phyloP scores from a whole-genome alignment of 2,329 filamentous ascomycete species.

The Venturia aucupariae region DNA sequence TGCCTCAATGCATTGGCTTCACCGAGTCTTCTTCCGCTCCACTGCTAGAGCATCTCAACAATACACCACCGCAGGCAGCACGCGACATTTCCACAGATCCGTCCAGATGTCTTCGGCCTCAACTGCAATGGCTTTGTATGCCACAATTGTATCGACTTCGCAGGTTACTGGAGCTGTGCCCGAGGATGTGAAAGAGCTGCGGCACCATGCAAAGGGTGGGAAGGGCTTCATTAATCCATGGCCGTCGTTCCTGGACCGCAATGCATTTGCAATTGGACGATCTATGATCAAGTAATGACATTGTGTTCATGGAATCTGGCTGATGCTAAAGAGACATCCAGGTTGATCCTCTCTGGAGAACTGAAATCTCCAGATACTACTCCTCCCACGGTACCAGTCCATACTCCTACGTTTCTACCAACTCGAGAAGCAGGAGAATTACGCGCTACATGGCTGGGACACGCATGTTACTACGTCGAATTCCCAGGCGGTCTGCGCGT shows the following conservation, averaged over 20 bases:
- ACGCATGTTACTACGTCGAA: conserved; percentile 89
- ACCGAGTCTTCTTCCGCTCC: not conserved
- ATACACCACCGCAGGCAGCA: not conserved
- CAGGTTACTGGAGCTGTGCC: conserved; percentile 31
- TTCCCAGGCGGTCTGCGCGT: conserved; percentile 79
- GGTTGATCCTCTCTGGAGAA: conserved; percentile 41
- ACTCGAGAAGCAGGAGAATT: conserved; percentile 51
- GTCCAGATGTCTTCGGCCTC: conserved; percentile 22
- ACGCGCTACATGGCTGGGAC: conserved; percentile 87
- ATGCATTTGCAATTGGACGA: conserved; percentile 25
- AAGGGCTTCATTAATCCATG: conserved; percentile 51
- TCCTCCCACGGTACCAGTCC: conserved; percentile 57
- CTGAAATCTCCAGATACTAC: conserved; percentile 51
- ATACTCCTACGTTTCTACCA: conserved; percentile 57
- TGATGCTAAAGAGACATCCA: conserved; percentile 16
- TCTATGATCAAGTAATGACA: conserved; percentile 31
- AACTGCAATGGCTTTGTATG: conserved; percentile 29
- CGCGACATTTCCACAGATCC: conserved; percentile 1
- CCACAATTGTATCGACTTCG: conserved; percentile 32
- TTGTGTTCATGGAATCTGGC: not conserved
- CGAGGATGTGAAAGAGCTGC: conserved; percentile 36
- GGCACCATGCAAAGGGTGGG: conserved; percentile 43
- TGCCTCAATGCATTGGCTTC: not conserved
- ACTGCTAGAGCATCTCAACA: not conserved
- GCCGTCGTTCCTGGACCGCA: conserved; percentile 40